Percentiles rank a stretch among this genome's conserved stretches.
These are phyloP conservation scores for Mallotus repandus DNA, from an alignment of 441 rosid genomes.

Conservation along the genomic window DNA sequence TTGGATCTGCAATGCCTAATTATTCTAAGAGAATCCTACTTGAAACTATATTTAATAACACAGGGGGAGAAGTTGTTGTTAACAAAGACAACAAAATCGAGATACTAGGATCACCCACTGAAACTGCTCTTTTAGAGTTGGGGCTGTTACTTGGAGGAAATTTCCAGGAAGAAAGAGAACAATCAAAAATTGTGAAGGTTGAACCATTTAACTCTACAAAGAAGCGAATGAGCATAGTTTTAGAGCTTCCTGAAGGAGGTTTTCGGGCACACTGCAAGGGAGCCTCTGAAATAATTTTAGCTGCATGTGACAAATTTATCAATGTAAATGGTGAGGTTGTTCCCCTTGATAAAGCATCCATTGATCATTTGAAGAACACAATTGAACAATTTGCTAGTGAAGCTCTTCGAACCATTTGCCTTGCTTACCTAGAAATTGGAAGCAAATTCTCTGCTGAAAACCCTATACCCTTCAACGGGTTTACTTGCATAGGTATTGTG, in stretches of 20 bases:
- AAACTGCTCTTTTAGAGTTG: constrained; percentile 64
- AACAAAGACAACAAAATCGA: constrained; percentile 38
- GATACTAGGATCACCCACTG: constrained; percentile 78
- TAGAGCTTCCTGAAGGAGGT: constrained; percentile 31
- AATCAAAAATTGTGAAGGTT: constrained; percentile 43
- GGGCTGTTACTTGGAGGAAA: constrained; percentile 47
- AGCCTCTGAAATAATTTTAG: constrained; percentile 58
- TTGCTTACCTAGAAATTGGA: constrained; percentile 31
- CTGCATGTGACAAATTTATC: constrained; percentile 48
- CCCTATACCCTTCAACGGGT: constrained; percentile 39
- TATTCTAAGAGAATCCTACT: constrained; percentile 45
- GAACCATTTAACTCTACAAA: constrained; percentile 59
- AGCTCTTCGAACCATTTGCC: constrained; percentile 52
- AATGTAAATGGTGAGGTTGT: constrained; percentile 41
- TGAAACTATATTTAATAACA: constrained; percentile 63
- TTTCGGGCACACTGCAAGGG: constrained; percentile 52
- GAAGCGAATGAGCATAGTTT: constrained; percentile 48
- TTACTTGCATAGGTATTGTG: constrained; percentile 46
- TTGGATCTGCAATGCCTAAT: constrained; percentile 45
- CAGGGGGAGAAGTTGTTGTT: constrained; percentile 64
- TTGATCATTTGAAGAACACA: constrained; percentile 31
- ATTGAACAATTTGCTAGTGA: constrained; percentile 49
- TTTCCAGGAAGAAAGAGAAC: constrained; percentile 47
- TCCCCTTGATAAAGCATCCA: constrained; percentile 42
- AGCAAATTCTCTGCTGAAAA: constrained; percentile 31